These are phyloP conservation scores for Xylaria curta DNA, from an alignment of 495 filamentous ascomycete genomes.

Conservation along the genomic window DNA sequence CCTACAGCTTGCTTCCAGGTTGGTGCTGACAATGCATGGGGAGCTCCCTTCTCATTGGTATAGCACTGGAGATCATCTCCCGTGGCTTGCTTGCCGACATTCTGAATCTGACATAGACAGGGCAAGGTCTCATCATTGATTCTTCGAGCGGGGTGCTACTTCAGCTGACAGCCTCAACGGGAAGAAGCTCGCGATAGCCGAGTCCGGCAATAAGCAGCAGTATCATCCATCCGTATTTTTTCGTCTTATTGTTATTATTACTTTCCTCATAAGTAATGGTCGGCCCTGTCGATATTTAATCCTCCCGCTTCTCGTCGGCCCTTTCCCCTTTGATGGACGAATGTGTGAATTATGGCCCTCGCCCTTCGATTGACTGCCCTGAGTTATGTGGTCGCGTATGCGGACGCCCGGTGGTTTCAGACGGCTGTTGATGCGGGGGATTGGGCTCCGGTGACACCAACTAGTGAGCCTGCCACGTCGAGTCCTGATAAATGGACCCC, in stretches of 20 bases:
- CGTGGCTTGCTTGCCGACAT: constrained; percentile 30
- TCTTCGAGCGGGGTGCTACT: constrained; percentile 30
- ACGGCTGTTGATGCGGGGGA: constrained; percentile 30
- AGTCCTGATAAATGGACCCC: constrained; percentile 39
- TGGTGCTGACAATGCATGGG: constrained; percentile 27
- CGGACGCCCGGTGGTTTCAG: constrained; percentile 34
- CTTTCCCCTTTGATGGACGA: constrained; percentile 31
- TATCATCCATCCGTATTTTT: constrained; percentile 3
- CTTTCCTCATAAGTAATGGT: constrained; percentile 25
- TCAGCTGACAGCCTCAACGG: constrained; percentile 33
- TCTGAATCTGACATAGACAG: constrained; percentile 25
- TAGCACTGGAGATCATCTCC: constrained; percentile 19
- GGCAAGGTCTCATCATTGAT: constrained; percentile 22
- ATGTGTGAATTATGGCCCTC: constrained; percentile 39
- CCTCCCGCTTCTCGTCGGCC: constrained; percentile 21
- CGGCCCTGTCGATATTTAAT: neutral
- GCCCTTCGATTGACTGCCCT: constrained; percentile 41
- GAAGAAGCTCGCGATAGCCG: constrained; percentile 25
- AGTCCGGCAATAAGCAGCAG: constrained; percentile 29
- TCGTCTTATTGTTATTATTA: constrained; percentile 2
- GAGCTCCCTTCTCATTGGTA: constrained; percentile 22
- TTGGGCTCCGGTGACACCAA: constrained; percentile 39
- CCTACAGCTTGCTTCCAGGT: constrained; percentile 18
- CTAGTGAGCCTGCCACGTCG: constrained; percentile 26
- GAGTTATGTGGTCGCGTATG: constrained; percentile 38